phyloP scores from a whole-genome alignment of 352 stramenopile species.

The Pythium rhizo-oryzae region DNA sequence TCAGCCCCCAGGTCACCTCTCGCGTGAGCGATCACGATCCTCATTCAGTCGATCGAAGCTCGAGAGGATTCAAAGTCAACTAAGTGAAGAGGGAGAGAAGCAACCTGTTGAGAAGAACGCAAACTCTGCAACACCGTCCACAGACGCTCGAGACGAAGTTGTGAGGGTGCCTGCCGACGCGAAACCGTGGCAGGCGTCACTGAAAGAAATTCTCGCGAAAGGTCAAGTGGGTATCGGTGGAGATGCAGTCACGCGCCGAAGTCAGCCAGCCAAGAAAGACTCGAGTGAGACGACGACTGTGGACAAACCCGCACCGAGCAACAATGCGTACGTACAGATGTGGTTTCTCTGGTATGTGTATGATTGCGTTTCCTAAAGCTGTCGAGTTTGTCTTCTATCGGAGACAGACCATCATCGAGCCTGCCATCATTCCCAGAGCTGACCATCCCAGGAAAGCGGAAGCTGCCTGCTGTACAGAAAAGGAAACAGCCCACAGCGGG shows the following conservation, averaged over 20 bases:
- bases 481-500: constrained; percentile 32
- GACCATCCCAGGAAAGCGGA: constrained; percentile 44
- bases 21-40: background rate
- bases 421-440: constrained; percentile 58
- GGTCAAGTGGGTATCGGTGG: constrained; percentile 26
- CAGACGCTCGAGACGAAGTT: background rate
- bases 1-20: no score
- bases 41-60: constrained; percentile 8
- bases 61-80: background rate
- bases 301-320: background rate
- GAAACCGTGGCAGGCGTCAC: constrained; percentile 55
- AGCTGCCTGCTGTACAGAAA: constrained; percentile 37
- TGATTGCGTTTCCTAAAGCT: background rate
- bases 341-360: background rate
- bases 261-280: constrained; percentile 4
- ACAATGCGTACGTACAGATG: constrained; percentile 10
- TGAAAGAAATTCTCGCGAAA: constrained; percentile 61
- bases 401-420: constrained; percentile 14
- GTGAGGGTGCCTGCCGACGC: constrained; percentile 4
- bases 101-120: background rate
- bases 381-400: no score
- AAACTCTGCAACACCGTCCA: background rate
- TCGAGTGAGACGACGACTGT: background rate
- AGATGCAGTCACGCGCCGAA: background rate
- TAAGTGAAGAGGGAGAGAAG: constrained; percentile 8